phyloP scores from a whole-genome alignment of 192 early-diverging fungal species.

The Backusella mclennaniae region DNA sequence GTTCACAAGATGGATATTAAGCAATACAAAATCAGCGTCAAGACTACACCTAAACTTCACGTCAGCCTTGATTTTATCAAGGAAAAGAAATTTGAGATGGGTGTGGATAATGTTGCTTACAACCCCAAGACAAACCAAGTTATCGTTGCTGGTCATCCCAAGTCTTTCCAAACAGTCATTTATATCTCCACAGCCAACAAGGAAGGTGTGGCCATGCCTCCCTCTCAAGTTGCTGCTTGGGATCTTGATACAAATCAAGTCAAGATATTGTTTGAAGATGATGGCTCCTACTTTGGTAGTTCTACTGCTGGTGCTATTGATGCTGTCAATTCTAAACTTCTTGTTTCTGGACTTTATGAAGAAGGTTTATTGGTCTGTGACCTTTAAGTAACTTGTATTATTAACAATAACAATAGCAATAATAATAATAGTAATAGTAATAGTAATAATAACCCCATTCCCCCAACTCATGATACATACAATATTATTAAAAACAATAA shows the following conservation, averaged over 20 bases:
- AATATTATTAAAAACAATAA: too few species aligned
- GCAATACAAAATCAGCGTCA: slow-evolving; percentile 12
- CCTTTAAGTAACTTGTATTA: background rate
- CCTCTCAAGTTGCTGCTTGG: slow-evolving; percentile 19
- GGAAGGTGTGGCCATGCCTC: slow-evolving; percentile 1
- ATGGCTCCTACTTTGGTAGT: slow-evolving; percentile 13
- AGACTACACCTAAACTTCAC: background rate
- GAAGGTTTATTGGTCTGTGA: slow-evolving; percentile 16
- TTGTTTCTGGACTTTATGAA: slow-evolving; percentile 21
- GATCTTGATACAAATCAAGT: background rate
- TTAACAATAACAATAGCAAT: background rate
- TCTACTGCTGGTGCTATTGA: slow-evolving; percentile 19
- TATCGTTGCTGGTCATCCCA: slow-evolving; percentile 31
- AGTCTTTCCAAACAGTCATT: slow-evolving; percentile 3
- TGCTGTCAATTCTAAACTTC: slow-evolving; percentile 5
- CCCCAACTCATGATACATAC: background rate
- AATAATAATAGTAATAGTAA: background rate
- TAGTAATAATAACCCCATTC: background rate
- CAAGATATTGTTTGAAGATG: slow-evolving; percentile 15
- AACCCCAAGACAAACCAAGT: slow-evolving; percentile 18
- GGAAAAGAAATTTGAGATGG: slow-evolving; percentile 15
- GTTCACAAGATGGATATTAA: slow-evolving; percentile 5
- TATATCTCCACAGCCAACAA: slow-evolving; percentile 11
- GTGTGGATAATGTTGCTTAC: slow-evolving; percentile 26
- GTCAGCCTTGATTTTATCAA: slow-evolving; percentile 9